These are phyloP conservation scores for Spatholobus suberectus DNA, from an alignment of 306 rosid genomes.

Conservation along the genomic window DNA sequence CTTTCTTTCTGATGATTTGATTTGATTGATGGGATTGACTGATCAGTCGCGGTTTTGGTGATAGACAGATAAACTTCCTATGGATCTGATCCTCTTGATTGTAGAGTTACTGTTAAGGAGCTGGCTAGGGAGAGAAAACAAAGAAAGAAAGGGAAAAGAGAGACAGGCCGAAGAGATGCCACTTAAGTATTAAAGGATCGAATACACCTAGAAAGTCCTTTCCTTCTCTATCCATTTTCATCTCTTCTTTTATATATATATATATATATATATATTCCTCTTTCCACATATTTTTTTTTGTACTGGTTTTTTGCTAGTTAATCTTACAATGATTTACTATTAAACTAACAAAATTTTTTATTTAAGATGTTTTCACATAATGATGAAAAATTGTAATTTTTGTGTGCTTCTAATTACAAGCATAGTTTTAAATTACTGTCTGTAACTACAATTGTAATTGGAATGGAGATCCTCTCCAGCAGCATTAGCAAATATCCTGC, in stretches of 20 bases:
- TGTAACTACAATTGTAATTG: not conserved
- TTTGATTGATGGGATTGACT: constrained; percentile 94
- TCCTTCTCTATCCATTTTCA: not conserved
- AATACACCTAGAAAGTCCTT: constrained; percentile 25
- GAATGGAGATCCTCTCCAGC: no score
- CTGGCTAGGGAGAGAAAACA: not conserved
- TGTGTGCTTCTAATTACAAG: not conserved
- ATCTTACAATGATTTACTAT: not conserved
- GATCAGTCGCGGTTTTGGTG: constrained; percentile 56
- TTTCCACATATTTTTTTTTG: not conserved
- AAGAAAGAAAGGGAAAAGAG: not conserved
- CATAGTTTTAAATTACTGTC: not conserved
- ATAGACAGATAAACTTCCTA: constrained; percentile 57
- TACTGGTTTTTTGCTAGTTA: not conserved
- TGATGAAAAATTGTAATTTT: not conserved
- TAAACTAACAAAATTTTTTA: not conserved
- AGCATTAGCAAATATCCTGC: no score
- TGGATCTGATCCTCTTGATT: constrained; percentile 59
- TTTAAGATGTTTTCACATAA: not conserved
- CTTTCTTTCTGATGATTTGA: constrained; percentile 46
- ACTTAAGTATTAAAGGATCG: constrained; percentile 31
- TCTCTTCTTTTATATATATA: not conserved
- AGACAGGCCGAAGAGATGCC: constrained; percentile 12
- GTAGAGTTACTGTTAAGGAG: constrained; percentile 41
- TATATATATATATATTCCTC: not conserved